phyloP scores from a whole-genome alignment of 352 stramenopile species.

The Globisporangium canariense region DNA sequence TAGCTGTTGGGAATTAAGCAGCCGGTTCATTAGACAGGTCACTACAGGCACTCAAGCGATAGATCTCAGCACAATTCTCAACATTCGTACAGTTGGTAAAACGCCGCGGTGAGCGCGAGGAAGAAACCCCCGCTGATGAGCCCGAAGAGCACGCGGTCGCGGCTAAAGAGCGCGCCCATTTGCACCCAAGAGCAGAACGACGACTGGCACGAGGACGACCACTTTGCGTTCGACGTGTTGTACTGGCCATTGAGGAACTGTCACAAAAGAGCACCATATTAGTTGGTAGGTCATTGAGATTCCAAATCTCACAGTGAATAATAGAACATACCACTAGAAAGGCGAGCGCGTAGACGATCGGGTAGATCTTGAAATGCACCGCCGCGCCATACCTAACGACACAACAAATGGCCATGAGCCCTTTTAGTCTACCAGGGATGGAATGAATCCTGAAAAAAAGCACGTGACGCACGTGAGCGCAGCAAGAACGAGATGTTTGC shows the following conservation, averaged over 20 bases:
- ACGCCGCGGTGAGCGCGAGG: slow-evolving; percentile 72
- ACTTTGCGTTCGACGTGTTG: slow-evolving; percentile 42
- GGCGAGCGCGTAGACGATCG: slow-evolving; percentile 94
- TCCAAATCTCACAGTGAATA: not conserved
- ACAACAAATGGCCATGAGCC: not conserved
- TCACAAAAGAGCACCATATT: not conserved
- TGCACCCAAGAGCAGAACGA: slow-evolving; percentile 56
- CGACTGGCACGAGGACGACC: slow-evolving; percentile 40
- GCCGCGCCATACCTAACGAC: slow-evolving; percentile 88
- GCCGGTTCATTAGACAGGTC: not conserved
- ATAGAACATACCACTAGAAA: slow-evolving; percentile 71
- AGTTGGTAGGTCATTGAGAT: no score
- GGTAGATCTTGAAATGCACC: slow-evolving; percentile 99
- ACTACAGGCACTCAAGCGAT: not conserved
- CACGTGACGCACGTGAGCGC: slow-evolving; percentile 53
- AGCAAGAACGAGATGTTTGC: slow-evolving; percentile 68
- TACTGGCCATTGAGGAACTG: slow-evolving; percentile 78
- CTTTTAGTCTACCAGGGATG: no score
- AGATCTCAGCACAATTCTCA: not conserved
- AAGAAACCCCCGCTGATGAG: slow-evolving; percentile 87
- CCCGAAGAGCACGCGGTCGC: slow-evolving; percentile 87
- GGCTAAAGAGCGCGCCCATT: slow-evolving; percentile 49
- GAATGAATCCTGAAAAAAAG: not conserved
- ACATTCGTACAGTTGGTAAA: slow-evolving; percentile 76
- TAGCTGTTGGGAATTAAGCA: slow-evolving; percentile 36